phyloP scores from a whole-genome alignment of 768 basidiomycete genomes.

The Paxillus involutus region DNA sequence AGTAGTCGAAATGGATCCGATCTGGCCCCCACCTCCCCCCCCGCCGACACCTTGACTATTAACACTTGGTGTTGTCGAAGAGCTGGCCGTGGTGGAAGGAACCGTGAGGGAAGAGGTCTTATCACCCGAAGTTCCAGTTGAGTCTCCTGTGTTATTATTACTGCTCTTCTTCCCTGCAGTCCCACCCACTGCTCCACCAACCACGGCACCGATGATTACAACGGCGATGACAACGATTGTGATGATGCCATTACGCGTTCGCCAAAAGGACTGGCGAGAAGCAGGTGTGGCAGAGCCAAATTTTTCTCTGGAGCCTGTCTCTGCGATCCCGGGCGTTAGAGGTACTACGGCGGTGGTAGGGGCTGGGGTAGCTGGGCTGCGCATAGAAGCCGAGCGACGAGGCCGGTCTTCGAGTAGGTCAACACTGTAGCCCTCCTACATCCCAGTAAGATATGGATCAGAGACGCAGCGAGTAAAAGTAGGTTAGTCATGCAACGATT shows the following conservation, averaged over 20 bases:
- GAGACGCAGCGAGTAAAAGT: background rate
- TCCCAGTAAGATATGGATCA: background rate
- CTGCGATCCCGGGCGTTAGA: conserved; percentile 7
- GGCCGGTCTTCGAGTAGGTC: conserved; percentile 37
- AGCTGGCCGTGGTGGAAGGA: too few species aligned
- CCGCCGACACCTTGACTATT: background rate
- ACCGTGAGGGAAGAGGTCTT: too few species aligned
- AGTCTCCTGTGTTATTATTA: background rate
- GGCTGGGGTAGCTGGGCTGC: conserved; percentile 15
- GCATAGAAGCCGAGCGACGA: conserved; percentile 22
- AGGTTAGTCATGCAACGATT: background rate
- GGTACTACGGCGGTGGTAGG: conserved; percentile 13
- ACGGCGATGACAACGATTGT: conserved; percentile 36
- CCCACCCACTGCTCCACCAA: conserved; percentile 62
- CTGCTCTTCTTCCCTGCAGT: conserved; percentile 32
- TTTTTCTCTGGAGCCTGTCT: conserved; percentile 15
- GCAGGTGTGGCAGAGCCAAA: background rate
- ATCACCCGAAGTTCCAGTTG: background rate
- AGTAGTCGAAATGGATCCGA: too few species aligned
- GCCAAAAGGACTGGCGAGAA: conserved; percentile 44
- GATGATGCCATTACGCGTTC: conserved; percentile 44
- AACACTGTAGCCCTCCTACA: conserved; percentile 55
- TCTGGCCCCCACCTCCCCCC: too few species aligned
- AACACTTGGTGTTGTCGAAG: background rate
- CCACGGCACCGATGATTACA: conserved; percentile 47